Percentiles rank a stretch among this genome's conserved stretches.
Evolutionary conservation across 352 stramenopile species (phyloP).

Genomic region (Hyaloperonospora brassicae): DNA sequence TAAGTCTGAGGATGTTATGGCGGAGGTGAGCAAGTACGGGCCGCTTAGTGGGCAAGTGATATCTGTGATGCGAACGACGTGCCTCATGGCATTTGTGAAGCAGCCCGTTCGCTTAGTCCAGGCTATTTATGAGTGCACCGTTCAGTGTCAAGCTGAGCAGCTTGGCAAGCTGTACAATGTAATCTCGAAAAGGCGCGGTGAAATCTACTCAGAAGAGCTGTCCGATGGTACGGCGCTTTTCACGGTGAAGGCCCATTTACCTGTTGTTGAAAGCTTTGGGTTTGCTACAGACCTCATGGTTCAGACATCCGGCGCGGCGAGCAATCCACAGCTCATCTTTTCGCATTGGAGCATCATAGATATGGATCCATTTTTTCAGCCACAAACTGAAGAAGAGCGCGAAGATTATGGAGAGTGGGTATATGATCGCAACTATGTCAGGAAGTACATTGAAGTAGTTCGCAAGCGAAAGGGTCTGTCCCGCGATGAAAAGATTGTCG

Average conservation of each 20-base stretch:
- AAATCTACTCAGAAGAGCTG: conserved; percentile 84
- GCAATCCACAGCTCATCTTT: conserved; percentile 93
- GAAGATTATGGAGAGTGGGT: conserved; percentile 92
- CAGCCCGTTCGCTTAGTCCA: conserved; percentile 87
- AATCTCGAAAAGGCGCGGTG: conserved; percentile 87
- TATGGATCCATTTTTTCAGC: conserved; percentile 95
- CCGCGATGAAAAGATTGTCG: conserved; percentile 92
- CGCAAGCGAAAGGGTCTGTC: conserved; percentile 91
- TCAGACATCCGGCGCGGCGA: conserved; percentile 92
- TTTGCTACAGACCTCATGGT: conserved; percentile 90
- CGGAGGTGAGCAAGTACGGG: conserved; percentile 42
- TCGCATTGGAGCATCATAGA: conserved; percentile 91
- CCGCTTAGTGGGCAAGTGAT: conserved; percentile 77
- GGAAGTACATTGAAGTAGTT: conserved; percentile 91
- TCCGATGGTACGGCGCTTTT: conserved; percentile 92
- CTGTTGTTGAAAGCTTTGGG: conserved; percentile 91
- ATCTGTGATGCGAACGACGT: conserved; percentile 67
- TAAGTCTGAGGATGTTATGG: conserved; percentile 18
- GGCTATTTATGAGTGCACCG: conserved; percentile 84
- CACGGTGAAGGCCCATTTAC: conserved; percentile 88
- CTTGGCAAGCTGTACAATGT: conserved; percentile 92
- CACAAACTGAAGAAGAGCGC: conserved; percentile 91
- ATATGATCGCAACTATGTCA: conserved; percentile 90
- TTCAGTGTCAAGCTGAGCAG: conserved; percentile 84
- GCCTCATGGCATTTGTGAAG: conserved; percentile 71